A percentile compares a stretch with the other conserved stretches of the same genome.
Evolutionary conservation across 2,329 filamentous ascomycete species (phyloP).

Genomic region (Verticillium longisporum): DNA sequence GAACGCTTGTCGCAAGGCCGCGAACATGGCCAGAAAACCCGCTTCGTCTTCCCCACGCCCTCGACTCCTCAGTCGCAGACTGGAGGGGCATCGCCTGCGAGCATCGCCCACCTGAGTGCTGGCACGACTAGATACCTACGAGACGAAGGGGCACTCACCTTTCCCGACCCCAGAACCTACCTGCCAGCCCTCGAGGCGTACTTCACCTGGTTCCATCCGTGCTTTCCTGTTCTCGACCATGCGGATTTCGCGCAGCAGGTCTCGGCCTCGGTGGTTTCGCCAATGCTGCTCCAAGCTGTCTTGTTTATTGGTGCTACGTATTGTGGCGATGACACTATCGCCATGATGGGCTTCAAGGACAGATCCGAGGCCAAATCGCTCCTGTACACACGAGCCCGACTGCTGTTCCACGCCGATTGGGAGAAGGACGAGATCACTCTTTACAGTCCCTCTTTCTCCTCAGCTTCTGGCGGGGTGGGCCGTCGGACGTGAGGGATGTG

Average conservation of each 20-base stretch:
- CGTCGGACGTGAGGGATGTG: constrained; percentile 39
- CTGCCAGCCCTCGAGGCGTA: constrained; percentile 35
- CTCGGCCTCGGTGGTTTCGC: constrained; percentile 34
- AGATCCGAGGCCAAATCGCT: constrained; percentile 41
- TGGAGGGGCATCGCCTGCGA: constrained; percentile 2
- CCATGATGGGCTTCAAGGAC: constrained; percentile 36
- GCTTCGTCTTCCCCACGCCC: constrained; percentile 10
- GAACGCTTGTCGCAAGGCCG: background rate
- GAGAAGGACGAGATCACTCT: constrained; percentile 43
- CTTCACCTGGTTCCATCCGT: constrained; percentile 50
- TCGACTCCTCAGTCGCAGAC: constrained; percentile 7
- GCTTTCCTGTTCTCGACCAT: constrained; percentile 46
- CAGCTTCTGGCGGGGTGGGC: constrained; percentile 48
- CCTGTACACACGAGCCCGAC: constrained; percentile 41
- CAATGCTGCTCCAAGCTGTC: constrained; percentile 43
- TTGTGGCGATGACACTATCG: constrained; percentile 38
- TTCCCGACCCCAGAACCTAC: constrained; percentile 12
- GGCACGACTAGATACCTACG: constrained; percentile 13
- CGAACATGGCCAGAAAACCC: constrained; percentile 4
- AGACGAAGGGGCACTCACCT: constrained; percentile 14
- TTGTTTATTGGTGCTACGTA: constrained; percentile 48
- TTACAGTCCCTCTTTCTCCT: constrained; percentile 46
- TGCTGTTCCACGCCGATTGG: constrained; percentile 44
- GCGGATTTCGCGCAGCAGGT: constrained; percentile 31
- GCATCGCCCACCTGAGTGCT: constrained; percentile 9